Evolutionary conservation across 495 filamentous ascomycete genomes (phyloP), one percentile per base, ranked within the genome.

Genomic region (Lepidopterella palustris): DNA sequence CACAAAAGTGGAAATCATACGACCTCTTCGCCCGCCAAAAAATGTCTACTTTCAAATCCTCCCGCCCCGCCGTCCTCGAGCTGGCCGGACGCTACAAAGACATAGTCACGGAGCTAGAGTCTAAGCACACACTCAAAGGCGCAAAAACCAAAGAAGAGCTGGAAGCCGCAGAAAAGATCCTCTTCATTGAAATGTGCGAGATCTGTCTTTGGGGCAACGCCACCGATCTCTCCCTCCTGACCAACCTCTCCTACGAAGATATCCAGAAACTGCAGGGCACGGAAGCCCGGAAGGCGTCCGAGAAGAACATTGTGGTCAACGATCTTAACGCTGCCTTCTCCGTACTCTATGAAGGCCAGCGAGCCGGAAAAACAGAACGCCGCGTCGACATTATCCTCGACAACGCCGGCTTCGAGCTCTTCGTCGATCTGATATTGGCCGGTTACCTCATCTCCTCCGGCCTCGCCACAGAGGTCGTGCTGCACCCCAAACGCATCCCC

Each of bases 201-300:
- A 93, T 97, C 62, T 97, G 93, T 68, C 81, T 97, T 20, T 97
- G 93, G 93, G 95, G 93, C 8, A 97, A 98, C 72, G 93, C 95
- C 4, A 97, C 92, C 0, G 95, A 97, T 64, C 79, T 97, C 18
- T 95, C 89, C 0, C 86, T 97, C 40, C 77, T 97, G 35, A 96
- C 91, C 0, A 88, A 83, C 60, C 82, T 97, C 54, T 88, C 89
- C 1, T 97, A 96, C 72, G 90, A 95, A 60, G 93, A 97, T 66
- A 92, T 97, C 62, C 93, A 97, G 73, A 92, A 93, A 68, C 80
- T 98, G 13, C 93, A 98, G 71, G 92, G 91, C 0, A 85, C 88
- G 0, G 78, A 90, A 61, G 90, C 92, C 4, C 81, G 92, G 45
- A 92, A 92, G 68, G 80, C 78, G 0, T 83, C 88, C 1, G 89